These are phyloP conservation scores for Caloboletus firmus DNA, from an alignment of 1,284 basidiomycete species.

Conservation along the genomic window DNA sequence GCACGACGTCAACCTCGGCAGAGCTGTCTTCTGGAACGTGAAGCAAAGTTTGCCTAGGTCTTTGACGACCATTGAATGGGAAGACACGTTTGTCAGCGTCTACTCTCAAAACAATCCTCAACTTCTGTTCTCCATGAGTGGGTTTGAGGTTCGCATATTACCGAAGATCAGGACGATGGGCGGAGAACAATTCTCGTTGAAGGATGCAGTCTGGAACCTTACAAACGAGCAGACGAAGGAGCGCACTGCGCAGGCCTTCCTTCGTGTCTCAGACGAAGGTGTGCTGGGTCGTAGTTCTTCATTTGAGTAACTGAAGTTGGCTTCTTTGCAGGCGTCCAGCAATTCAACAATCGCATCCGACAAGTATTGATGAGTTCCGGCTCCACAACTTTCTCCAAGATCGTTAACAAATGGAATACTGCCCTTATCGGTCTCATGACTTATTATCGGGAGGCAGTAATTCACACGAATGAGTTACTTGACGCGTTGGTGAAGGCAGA, in stretches of 20 bases:
- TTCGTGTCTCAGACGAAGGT: conserved; percentile 96
- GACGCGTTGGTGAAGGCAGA: conserved; percentile 95
- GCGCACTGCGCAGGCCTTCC: conserved; percentile 94
- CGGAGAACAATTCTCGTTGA: conserved; percentile 93
- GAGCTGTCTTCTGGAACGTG: conserved; percentile 99
- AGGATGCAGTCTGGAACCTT: conserved; percentile 97
- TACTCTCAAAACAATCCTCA: conserved; percentile 99
- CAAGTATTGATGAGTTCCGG: conserved; percentile 99
- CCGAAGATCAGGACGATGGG: conserved; percentile 95
- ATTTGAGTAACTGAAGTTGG: conserved; percentile 19
- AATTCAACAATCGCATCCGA: conserved; percentile 95
- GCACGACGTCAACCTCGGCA: conserved; percentile 97
- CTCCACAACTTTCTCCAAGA: conserved; percentile 98
- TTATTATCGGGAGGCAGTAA: conserved; percentile 99
- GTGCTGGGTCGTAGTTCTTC: conserved; percentile 7
- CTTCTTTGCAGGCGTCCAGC: conserved; percentile 72
- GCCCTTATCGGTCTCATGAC: conserved; percentile 95
- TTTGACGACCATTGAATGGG: conserved; percentile 98
- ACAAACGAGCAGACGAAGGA: conserved; percentile 97
- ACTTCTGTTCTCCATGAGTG: conserved; percentile 96
- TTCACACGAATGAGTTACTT: conserved; percentile 94
- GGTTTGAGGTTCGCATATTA: conserved; percentile 96
- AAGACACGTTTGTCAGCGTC: conserved; percentile 94
- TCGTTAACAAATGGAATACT: conserved; percentile 99
- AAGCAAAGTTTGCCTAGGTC: conserved; percentile 96